Conservation (phyloP, 768 basidiomycete genomes). For the Lentinula guzmanii region DNA sequence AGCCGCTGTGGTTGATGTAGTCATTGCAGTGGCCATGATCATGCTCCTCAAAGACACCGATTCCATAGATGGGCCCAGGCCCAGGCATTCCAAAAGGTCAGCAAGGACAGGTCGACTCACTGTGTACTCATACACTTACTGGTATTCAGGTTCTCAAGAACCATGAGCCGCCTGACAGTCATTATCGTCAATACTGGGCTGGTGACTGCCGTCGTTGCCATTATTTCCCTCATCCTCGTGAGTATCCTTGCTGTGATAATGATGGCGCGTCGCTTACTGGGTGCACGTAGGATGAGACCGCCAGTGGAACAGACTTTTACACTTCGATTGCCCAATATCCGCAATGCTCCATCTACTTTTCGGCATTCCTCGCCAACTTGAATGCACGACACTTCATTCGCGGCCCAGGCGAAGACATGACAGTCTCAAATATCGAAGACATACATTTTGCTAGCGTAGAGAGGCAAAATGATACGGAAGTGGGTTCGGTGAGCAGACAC, state of each 20-base stretch:
- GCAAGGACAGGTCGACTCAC: neutral
- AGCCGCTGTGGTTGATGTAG: slow-evolving; percentile 7
- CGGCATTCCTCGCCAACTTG: slow-evolving; percentile 11
- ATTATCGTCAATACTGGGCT: slow-evolving; percentile 11
- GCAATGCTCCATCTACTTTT: slow-evolving; percentile 12
- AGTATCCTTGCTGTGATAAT: neutral
- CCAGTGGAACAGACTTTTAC: slow-evolving; percentile 12
- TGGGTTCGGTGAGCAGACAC: neutral
- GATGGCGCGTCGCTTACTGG: neutral
- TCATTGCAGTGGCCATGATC: slow-evolving; percentile 10
- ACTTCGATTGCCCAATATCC: slow-evolving; percentile 12
- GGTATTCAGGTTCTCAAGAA: slow-evolving; percentile 6
- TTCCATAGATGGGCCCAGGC: neutral
- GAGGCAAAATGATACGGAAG: neutral
- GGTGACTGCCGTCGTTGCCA: slow-evolving; percentile 10
- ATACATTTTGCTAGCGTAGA: slow-evolving; percentile 5
- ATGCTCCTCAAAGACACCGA: slow-evolving; percentile 11
- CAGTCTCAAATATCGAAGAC: slow-evolving; percentile 10
- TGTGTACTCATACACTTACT: neutral
- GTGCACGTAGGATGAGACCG: slow-evolving; percentile 9
- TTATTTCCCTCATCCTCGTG: slow-evolving; percentile 10
- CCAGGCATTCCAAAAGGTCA: slow-evolving; percentile 6
- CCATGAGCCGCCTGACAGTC: slow-evolving; percentile 9
- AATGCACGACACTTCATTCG: slow-evolving; percentile 10
- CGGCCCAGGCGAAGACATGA: slow-evolving; percentile 3